Conservation (phyloP, 1,139 yeast species). For the Sugiyamaella paludigena region DNA sequence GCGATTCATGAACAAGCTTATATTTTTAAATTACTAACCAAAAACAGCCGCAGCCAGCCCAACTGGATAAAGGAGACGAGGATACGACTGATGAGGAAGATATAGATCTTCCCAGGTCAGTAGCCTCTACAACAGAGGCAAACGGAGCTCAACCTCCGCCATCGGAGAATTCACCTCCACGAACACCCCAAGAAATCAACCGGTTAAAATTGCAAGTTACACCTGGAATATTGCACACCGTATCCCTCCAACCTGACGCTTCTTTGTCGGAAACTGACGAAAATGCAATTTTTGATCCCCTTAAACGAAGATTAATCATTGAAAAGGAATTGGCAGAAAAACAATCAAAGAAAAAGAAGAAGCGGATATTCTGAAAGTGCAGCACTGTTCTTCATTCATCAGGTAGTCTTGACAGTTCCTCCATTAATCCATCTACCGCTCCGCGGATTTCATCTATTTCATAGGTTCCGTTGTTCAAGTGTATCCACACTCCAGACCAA, state of each 20-base stretch:
- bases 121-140: no score
- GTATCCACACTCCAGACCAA: slow-evolving; percentile 50
- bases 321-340: slow-evolving; percentile 9
- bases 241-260: neutral
- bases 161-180: neutral
- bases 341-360: slow-evolving; percentile 9
- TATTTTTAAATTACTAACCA: no score
- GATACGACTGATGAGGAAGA: no score
- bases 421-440: neutral
- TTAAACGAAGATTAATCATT: neutral
- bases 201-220: neutral
- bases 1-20: no score
- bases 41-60: no score
- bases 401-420: neutral
- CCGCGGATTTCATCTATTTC: neutral
- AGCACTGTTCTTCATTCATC: neutral
- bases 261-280: neutral
- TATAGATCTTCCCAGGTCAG: no score
- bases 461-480: slow-evolving; percentile 6
- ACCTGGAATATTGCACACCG: neutral
- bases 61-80: no score
- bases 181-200: neutral
- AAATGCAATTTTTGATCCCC: neutral
- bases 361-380: neutral
- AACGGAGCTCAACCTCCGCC: no score